These are phyloP conservation scores for Tylopilus rubrobrunneus DNA, from an alignment of 768 basidiomycete species.

Conservation along the genomic window DNA sequence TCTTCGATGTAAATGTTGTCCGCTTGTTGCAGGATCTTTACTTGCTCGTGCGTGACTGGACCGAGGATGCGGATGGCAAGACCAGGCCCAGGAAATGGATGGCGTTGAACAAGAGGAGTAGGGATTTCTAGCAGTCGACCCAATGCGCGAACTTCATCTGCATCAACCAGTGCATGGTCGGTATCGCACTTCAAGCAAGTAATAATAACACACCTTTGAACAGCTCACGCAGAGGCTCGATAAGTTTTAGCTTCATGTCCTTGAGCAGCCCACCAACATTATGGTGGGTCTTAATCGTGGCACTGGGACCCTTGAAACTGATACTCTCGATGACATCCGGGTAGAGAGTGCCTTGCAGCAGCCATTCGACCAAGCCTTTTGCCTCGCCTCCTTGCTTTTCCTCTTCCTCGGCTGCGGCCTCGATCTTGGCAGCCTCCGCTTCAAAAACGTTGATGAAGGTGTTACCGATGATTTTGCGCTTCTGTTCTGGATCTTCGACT, in stretches of 20 bases:
- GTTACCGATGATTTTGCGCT: slow-evolving; percentile 98
- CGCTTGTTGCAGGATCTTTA: slow-evolving; percentile 84
- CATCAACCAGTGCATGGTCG: neutral
- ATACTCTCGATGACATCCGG: slow-evolving; percentile 99
- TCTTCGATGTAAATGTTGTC: slow-evolving; percentile 98
- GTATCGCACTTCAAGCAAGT: neutral
- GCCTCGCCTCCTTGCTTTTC: slow-evolving; percentile 60
- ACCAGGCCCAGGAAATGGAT: slow-evolving; percentile 98
- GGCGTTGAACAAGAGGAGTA: slow-evolving; percentile 87
- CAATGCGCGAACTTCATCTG: slow-evolving; percentile 94
- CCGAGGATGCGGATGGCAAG: slow-evolving; percentile 98
- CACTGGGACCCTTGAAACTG: slow-evolving; percentile 98
- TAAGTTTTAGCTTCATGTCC: slow-evolving; percentile 98
- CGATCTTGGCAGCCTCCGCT: slow-evolving; percentile 86
- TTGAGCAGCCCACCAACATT: slow-evolving; percentile 95
- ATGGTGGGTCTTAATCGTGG: slow-evolving; percentile 99
- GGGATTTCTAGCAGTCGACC: slow-evolving; percentile 91
- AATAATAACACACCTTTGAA: slow-evolving; percentile 77
- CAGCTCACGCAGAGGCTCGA: slow-evolving; percentile 93
- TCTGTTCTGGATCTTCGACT: slow-evolving; percentile 93
- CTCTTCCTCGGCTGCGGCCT: slow-evolving; percentile 74
- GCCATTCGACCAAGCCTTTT: slow-evolving; percentile 94
- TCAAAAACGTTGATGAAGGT: slow-evolving; percentile 99
- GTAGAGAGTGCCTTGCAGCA: slow-evolving; percentile 96
- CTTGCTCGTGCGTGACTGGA: slow-evolving; percentile 90